Evolutionary conservation across 208 protist species (phyloP).

Genomic region (Novymonas esmeraldas): DNA sequence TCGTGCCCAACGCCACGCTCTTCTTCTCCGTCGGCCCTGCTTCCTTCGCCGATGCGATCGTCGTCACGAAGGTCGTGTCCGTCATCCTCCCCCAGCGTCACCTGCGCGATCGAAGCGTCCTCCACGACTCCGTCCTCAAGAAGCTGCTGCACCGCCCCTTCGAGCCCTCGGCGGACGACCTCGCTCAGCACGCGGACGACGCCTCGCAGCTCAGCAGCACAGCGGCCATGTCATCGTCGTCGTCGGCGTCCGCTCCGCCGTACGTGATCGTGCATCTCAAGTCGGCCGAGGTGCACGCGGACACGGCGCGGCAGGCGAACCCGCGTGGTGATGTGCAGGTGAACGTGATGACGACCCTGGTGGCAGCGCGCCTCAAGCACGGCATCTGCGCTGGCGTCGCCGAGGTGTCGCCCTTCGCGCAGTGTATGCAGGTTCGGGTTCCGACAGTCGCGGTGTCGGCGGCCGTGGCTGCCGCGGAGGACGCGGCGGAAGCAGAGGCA

Average conservation of each 20-base stretch:
- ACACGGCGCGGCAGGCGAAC: slow-evolving; percentile 49
- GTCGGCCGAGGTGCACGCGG: slow-evolving; percentile 39
- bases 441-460: slow-evolving; percentile 22
- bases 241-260: neutral
- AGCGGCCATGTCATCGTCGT: neutral
- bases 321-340: slow-evolving; percentile 51
- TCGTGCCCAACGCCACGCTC: slow-evolving; percentile 17
- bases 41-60: slow-evolving; percentile 34
- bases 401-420: slow-evolving; percentile 31
- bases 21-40: slow-evolving; percentile 52
- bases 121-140: slow-evolving; percentile 53
- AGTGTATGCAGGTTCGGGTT: slow-evolving; percentile 51
- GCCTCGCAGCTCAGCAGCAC: neutral
- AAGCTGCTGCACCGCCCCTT: slow-evolving; percentile 51
- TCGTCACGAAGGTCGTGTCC: slow-evolving; percentile 31
- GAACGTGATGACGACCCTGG: slow-evolving; percentile 34
- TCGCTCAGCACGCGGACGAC: slow-evolving; percentile 24
- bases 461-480: slow-evolving; percentile 4
- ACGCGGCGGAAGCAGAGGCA: neutral
- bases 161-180: slow-evolving; percentile 29
- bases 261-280: slow-evolving; percentile 43
- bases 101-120: slow-evolving; percentile 32
- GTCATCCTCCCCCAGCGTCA: slow-evolving; percentile 51
- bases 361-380: slow-evolving; percentile 45
- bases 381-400: slow-evolving; percentile 59